phyloP scores from a whole-genome alignment of 1,284 basidiomycete species.

The Rhodotorula sp. region DNA sequence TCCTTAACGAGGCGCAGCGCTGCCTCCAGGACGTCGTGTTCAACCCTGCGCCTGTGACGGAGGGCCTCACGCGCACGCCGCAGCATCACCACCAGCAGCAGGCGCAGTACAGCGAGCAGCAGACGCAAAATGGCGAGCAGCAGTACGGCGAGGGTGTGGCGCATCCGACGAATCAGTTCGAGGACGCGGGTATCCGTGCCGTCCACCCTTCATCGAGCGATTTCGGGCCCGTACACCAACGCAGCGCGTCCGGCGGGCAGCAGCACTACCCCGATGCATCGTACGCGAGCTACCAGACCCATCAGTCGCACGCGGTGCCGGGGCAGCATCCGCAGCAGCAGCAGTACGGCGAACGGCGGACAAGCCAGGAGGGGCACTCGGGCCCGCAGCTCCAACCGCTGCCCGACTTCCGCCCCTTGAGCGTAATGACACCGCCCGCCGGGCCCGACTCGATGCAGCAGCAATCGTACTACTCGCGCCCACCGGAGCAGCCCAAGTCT shows the following conservation, averaged over 20 bases:
- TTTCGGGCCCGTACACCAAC: slow-evolving; percentile 1
- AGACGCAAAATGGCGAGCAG: not conserved
- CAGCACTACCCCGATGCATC: not conserved
- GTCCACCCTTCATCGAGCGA: not conserved
- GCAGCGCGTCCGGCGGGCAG: not conserved
- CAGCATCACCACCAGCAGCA: slow-evolving; percentile 2
- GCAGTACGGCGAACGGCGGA: not conserved
- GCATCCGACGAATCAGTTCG: slow-evolving; percentile 1
- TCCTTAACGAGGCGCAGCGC: slow-evolving; percentile 44
- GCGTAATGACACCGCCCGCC: slow-evolving; percentile 7
- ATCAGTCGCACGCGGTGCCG: not conserved
- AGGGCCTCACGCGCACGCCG: slow-evolving; percentile 3
- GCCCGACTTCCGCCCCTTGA: slow-evolving; percentile 27
- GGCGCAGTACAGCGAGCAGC: not conserved
- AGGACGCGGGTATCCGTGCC: slow-evolving; percentile 3
- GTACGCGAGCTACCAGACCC: slow-evolving; percentile 2
- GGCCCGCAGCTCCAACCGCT: slow-evolving; percentile 32
- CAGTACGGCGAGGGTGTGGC: not conserved
- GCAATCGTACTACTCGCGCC: not conserved
- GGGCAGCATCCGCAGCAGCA: not conserved
- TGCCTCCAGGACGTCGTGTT: slow-evolving; percentile 47
- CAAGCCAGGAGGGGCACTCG: not conserved
- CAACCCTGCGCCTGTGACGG: slow-evolving; percentile 36
- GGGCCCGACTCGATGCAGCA: not conserved
- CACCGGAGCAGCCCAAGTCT: not conserved